Base-by-base conservation (phyloP, 352 stramenopile genomes). In the Thraustochytrium aureum region DNA sequence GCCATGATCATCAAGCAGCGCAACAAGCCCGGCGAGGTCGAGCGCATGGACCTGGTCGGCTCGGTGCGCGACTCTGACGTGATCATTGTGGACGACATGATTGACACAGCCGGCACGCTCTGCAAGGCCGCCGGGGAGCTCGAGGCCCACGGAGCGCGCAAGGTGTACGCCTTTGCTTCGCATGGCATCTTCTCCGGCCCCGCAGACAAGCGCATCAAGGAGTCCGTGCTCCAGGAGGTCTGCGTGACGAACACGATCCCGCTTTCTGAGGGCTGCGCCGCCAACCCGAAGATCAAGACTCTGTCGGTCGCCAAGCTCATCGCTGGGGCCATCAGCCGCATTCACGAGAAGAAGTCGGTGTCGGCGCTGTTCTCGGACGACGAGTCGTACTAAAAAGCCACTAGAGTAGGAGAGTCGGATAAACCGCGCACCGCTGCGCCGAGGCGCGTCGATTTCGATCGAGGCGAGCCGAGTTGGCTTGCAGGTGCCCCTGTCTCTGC, bases 1-100 rank as follows among this genome's bases (percentile, higher is more conserved):
- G 97, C 97, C 52, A 99, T 99, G 96, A 99, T 99, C 90, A 99
- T 99, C 87, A 99, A 99, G 89, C 97, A 99, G 90, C 93, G 97
- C 84, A 92, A 97, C 74, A 96, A 96, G 85, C 93, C 96, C 64
- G 96, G 96, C 83, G 90, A 97, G 85, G 97, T 99, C 61, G 96
- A 98, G 86, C 89, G 91, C 73, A 99, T 99, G 97, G 96, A 99
- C 87, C 89, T 99, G 12, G 97, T 99, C 41, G 97, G 97, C 50
- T 96, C 97, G 79, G 96, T 99, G 30, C 92, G 96, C 67, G 96
- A 96, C 84, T 99, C 92, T 62, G 97, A 99, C 88, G 99, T 95
- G 83, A 99, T 99, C 84, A 98, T 99, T 81, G 97, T 99, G 22
- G 97, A 99, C 86, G 97, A 99, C 87, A 99, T 99, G 97, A 99